phyloP scores from a whole-genome alignment of 805 yeast genomes.

The Phaffomyces antillensis region DNA sequence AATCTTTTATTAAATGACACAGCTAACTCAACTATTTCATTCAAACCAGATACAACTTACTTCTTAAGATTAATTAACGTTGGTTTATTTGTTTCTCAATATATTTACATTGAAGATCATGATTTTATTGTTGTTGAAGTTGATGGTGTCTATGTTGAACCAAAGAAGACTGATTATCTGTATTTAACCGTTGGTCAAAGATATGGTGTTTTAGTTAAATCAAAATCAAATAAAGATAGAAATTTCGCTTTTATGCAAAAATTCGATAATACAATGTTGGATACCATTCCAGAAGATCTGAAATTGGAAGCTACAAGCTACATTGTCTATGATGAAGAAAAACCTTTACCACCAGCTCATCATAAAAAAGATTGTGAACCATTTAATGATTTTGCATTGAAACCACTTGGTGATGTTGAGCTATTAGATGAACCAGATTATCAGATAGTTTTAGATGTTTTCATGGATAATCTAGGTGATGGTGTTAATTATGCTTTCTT shows the following conservation, averaged over 20 bases:
- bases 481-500: slow-evolving; percentile 76
- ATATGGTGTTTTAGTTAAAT: slow-evolving; percentile 57
- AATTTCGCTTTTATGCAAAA: slow-evolving; percentile 58
- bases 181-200: slow-evolving; percentile 80
- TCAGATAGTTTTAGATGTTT: slow-evolving; percentile 49
- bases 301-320: slow-evolving; percentile 47
- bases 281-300: slow-evolving; percentile 54
- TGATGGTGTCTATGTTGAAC: slow-evolving; percentile 59
- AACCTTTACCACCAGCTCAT: slow-evolving; percentile 24
- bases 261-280: slow-evolving; percentile 63
- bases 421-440: slow-evolving; percentile 56
- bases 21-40: slow-evolving; percentile 45
- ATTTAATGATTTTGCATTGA: slow-evolving; percentile 30
- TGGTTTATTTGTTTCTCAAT: slow-evolving; percentile 73
- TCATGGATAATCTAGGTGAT: slow-evolving; percentile 63
- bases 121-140: slow-evolving; percentile 65
- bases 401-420: slow-evolving; percentile 36
- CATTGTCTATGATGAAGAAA: slow-evolving; percentile 39
- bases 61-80: slow-evolving; percentile 56
- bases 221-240: slow-evolving; percentile 37
- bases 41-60: slow-evolving; percentile 56
- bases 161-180: slow-evolving; percentile 44
- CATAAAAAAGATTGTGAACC: slow-evolving; percentile 11
- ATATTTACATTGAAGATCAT: slow-evolving; percentile 61
- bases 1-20: slow-evolving; percentile 60